These are phyloP conservation scores for Malus fusca DNA, from an alignment of 306 rosid genomes.

Conservation along the genomic window DNA sequence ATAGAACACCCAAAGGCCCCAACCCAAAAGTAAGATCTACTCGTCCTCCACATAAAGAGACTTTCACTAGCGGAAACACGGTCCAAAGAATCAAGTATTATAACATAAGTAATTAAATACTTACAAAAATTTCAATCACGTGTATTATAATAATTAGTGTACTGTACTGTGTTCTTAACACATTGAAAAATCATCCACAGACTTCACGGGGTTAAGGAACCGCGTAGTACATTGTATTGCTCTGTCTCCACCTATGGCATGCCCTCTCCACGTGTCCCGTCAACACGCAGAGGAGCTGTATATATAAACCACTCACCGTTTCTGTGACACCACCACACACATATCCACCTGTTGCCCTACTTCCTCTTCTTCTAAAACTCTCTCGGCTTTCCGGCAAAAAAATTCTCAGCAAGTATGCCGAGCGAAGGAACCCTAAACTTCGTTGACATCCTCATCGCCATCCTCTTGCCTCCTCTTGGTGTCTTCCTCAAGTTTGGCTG, in stretches of 20 bases:
- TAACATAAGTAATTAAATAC: too few relatives aligned
- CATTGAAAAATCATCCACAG: neutral
- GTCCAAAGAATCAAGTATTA: too few relatives aligned
- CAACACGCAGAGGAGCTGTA: neutral
- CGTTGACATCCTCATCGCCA: slow-evolving; percentile 67
- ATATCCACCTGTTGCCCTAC: neutral
- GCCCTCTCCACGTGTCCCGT: slow-evolving; percentile 12
- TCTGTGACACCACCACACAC: neutral
- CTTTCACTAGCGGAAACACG: too few relatives aligned
- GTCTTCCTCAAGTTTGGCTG: slow-evolving; percentile 85
- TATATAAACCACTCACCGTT: neutral
- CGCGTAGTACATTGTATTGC: neutral
- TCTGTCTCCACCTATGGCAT: neutral
- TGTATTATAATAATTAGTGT: accelerated
- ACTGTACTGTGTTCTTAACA: accelerated
- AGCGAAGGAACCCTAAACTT: slow-evolving; percentile 37
- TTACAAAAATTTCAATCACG: too few relatives aligned
- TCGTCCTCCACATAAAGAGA: neutral
- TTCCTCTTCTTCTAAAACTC: neutral
- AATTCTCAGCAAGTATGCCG: slow-evolving; percentile 26
- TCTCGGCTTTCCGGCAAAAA: neutral
- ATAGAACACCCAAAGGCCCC: neutral
- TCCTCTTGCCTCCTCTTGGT: slow-evolving; percentile 82
- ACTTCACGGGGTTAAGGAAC: slow-evolving; percentile 26
- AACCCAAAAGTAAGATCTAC: neutral